Conservation (phyloP, 257 asterid species). For the Cinchona pubescens region DNA sequence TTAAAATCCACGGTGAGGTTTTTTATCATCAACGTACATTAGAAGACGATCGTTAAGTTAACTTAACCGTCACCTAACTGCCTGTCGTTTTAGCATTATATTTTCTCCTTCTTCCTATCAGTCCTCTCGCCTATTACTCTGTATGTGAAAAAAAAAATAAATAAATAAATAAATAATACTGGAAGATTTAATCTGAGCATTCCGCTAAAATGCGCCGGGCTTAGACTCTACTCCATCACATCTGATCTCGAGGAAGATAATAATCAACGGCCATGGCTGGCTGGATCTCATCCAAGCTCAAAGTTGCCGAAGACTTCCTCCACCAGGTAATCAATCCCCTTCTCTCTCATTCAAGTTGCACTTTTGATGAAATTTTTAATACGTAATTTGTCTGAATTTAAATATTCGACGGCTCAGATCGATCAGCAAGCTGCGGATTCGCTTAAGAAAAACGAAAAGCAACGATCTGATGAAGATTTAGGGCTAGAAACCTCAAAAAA, state of each 20-base stretch:
- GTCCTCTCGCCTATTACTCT: background rate
- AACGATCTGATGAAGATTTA: conserved; percentile 50
- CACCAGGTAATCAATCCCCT: conserved; percentile 55
- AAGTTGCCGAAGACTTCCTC: conserved; percentile 89
- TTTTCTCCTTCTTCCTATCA: background rate
- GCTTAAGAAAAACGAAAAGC: conserved; percentile 67
- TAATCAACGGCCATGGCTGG: conserved; percentile 58
- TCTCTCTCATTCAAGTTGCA: conserved; percentile 8
- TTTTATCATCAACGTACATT: background rate
- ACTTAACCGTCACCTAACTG: background rate
- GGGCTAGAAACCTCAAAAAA: conserved; percentile 37
- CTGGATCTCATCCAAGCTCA: conserved; percentile 99
- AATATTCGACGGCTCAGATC: conserved; percentile 51
- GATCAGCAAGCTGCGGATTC: conserved; percentile 99
- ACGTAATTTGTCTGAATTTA: conserved; percentile 14
- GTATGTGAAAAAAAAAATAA: conserved; percentile 1
- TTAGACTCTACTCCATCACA: background rate
- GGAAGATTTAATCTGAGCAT: background rate
- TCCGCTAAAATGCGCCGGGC: conserved; percentile 26
- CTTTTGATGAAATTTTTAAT: background rate
- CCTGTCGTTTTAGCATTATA: background rate
- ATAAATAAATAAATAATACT: too few species aligned
- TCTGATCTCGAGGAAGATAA: conserved; percentile 12
- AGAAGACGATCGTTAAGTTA: conserved; percentile 3
- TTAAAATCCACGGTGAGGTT: background rate